Conservation (phyloP, 2,329 filamentous ascomycete genomes). For the Colletotrichum neosansevieriae region DNA sequence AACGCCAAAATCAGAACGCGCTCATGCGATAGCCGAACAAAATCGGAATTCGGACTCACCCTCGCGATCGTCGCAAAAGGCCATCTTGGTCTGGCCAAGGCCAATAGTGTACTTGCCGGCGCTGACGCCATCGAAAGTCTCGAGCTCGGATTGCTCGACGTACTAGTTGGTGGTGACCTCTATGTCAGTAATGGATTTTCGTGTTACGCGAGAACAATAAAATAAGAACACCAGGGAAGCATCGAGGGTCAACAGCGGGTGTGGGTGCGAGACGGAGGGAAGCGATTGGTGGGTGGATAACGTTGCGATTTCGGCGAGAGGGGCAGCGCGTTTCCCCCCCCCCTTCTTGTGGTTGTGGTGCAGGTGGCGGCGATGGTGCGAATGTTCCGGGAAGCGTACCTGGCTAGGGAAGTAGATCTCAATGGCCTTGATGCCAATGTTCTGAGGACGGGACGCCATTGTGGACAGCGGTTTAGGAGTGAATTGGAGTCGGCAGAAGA, state of each 20-base stretch:
- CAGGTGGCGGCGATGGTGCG: conserved; percentile 42
- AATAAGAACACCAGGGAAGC: neutral
- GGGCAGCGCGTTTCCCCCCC: neutral
- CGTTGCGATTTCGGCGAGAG: conserved; percentile 42
- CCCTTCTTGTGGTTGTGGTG: neutral
- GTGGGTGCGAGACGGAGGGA: neutral
- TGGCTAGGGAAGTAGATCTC: conserved; percentile 90
- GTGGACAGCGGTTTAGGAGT: conserved; percentile 43
- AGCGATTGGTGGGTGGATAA: conserved; percentile 34
- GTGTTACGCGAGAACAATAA: neutral
- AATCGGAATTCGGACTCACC: conserved; percentile 62
- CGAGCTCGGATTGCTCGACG: conserved; percentile 84
- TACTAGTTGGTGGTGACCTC: conserved; percentile 64
- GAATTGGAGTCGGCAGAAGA: conserved; percentile 8
- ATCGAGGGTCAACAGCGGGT: neutral
- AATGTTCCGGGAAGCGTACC: conserved; percentile 64
- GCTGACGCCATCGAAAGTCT: conserved; percentile 87
- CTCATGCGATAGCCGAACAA: conserved; percentile 16
- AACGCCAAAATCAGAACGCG: conserved; percentile 41
- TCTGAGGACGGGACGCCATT: conserved; percentile 84
- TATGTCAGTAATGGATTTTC: conserved; percentile 4
- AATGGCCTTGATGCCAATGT: conserved; percentile 94
- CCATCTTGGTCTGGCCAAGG: conserved; percentile 91
- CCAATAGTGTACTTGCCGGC: conserved; percentile 91
- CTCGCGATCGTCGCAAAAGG: conserved; percentile 91